A percentile compares a stretch with the other conserved stretches of the same genome.
These are phyloP conservation scores for Agrostemma githago DNA, from an alignment of 148 eudicot genomes.

Conservation along the genomic window DNA sequence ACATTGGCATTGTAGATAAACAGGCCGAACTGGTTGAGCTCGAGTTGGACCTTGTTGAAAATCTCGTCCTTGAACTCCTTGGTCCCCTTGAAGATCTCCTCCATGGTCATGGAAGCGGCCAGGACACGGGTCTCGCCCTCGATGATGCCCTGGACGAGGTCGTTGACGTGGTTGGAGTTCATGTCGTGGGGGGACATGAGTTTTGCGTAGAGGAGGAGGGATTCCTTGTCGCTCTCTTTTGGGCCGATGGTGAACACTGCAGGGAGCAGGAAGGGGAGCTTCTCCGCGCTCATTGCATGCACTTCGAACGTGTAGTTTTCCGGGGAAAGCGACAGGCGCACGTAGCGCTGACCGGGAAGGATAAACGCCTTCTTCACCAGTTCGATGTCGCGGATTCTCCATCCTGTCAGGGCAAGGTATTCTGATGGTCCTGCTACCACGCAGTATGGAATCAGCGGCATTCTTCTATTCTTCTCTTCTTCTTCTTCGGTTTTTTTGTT, in stretches of 20 bases:
- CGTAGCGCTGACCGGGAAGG: constrained; percentile 23
- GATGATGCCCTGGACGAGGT: constrained; percentile 27
- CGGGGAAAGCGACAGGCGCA: constrained; percentile 12
- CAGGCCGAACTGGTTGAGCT: constrained; percentile 36
- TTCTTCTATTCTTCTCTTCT: not conserved
- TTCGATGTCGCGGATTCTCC: constrained; percentile 18
- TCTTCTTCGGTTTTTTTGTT: no score
- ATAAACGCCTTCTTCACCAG: constrained; percentile 21
- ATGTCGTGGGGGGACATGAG: constrained; percentile 24
- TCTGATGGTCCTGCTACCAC: constrained; percentile 22
- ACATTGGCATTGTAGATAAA: constrained; percentile 38
- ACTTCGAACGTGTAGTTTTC: constrained; percentile 28
- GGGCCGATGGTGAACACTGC: constrained; percentile 31
- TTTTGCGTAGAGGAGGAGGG: constrained; percentile 17
- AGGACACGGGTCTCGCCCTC: constrained; percentile 28
- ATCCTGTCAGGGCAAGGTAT: constrained; percentile 22
- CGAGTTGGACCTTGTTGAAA: constrained; percentile 31
- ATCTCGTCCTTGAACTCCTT: constrained; percentile 30
- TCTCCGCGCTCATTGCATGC: constrained; percentile 28
- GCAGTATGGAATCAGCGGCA: constrained; percentile 1
- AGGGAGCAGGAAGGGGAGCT: constrained; percentile 25
- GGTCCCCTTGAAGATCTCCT: constrained; percentile 28
- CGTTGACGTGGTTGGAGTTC: constrained; percentile 19
- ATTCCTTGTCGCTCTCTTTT: not conserved
- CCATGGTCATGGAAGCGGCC: constrained; percentile 29